Conservation (phyloP, 1,284 basidiomycete species). For the Moesziomyces antarcticus region DNA sequence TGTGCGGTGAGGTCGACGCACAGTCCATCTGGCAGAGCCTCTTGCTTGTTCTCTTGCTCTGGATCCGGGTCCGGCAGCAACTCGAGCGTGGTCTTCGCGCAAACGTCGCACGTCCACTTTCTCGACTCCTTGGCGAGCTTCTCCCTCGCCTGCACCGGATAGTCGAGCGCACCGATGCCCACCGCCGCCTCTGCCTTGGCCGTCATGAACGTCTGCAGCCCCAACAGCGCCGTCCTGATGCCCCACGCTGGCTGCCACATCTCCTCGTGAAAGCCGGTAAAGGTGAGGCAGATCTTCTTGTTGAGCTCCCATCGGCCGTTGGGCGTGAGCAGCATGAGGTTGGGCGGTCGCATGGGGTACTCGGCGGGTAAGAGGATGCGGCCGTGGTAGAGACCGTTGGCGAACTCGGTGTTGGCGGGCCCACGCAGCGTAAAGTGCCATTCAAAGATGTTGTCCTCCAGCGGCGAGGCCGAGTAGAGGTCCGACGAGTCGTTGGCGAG, state of each 20-base stretch:
- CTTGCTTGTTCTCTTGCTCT: constrained; percentile 2
- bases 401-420: constrained; percentile 70
- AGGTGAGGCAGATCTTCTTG: constrained; percentile 78
- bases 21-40: constrained; percentile 28
- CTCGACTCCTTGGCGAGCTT: constrained; percentile 68
- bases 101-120: constrained; percentile 48
- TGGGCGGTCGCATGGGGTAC: constrained; percentile 93
- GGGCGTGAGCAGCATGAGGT: constrained; percentile 92
- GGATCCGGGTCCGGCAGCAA: constrained; percentile 37
- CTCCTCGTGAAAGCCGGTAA: constrained; percentile 72
- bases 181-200: constrained; percentile 76
- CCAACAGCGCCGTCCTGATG: constrained; percentile 81
- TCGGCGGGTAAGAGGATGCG: constrained; percentile 89
- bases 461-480: constrained; percentile 84
- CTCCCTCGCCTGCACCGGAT: constrained; percentile 86
- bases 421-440: constrained; percentile 98
- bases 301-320: constrained; percentile 94
- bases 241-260: constrained; percentile 98
- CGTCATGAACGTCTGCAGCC: constrained; percentile 67
- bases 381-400: constrained; percentile 79
- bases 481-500: constrained; percentile 81
- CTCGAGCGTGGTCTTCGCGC: constrained; percentile 35
- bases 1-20: constrained; percentile 23
- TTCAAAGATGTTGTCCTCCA: constrained; percentile 75
- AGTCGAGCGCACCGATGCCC: constrained; percentile 90